Base-by-base conservation (phyloP, 805 yeast species). In the Saccharomycopsis lassenensis region DNA sequence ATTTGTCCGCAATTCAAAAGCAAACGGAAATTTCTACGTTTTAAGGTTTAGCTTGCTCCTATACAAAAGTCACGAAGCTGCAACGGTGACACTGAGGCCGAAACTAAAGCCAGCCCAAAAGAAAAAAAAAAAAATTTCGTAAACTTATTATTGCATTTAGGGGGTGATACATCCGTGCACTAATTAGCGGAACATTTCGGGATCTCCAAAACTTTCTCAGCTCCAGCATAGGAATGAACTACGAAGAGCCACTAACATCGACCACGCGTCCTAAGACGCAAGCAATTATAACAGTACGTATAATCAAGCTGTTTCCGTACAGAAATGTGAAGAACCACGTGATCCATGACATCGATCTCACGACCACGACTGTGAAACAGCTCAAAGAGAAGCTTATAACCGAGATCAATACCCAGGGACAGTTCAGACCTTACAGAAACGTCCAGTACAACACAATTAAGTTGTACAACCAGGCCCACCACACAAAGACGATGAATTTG, bases 391-490 rank as follows among this genome's bases (percentile, higher is more conserved):
- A 61, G 41, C 61, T 78, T 7, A 48, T 61, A 28, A 47, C 65
- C 31, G 57, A 58, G 20, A 67, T 73, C 29, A 54, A 63, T 27
- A 69, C 78, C 4, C 66, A 73, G 10, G 85, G 91, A 5, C 74
- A 72, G 0, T 71, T 77, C 41, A 67, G 95, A 50, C 94, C 97
- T 2, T 87, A 75, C 56, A 67, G 96, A 51, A 81, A 68, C 42
- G 82, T 83, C 7, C 63, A 58, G 0, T 81, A 74, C 45, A 82
- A 89, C 52, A 65, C 87, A 0, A 55, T 89, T 39, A 91, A 91
- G 56, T 68, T 91, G 5, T 91, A 91, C 59, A 81, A 95, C 20
- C 86, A 85, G 52, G 97, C 98, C 0, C 97, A 89, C 56, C 91
- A 93, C 8, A 71, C 94, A 21, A 91, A 91, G 59, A 83, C 95